phyloP scores from a whole-genome alignment of 176 grass and related monocot species.

The Musa acuminata region DNA sequence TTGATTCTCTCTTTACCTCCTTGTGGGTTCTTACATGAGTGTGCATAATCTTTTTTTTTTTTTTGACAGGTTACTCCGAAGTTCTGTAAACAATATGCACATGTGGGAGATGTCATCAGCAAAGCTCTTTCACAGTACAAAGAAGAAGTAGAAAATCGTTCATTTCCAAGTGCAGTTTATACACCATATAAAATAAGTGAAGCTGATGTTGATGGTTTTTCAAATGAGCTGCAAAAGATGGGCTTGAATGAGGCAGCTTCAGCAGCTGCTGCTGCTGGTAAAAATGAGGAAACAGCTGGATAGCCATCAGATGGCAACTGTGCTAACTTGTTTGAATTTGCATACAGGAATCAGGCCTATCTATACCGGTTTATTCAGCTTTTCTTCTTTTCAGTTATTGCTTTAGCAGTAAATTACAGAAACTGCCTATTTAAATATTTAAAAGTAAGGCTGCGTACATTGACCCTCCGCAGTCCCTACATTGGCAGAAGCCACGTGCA shows the following conservation, averaged over 20 bases:
- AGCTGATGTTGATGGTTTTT: slow-evolving; percentile 56
- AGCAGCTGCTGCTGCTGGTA: slow-evolving; percentile 50
- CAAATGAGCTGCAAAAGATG: slow-evolving; percentile 60
- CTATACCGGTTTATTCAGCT: neutral
- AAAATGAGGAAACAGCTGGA: slow-evolving; percentile 28
- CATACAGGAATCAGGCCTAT: neutral
- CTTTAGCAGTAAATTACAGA: neutral
- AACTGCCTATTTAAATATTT: too few species aligned
- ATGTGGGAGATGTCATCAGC: slow-evolving; percentile 61
- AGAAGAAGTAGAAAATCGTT: slow-evolving; percentile 56
- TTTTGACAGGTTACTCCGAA: slow-evolving; percentile 75
- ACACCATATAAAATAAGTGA: slow-evolving; percentile 61
- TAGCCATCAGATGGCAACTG: slow-evolving; percentile 13
- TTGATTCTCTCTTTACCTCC: neutral
- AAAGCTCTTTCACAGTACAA: slow-evolving; percentile 65
- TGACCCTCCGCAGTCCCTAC: too few species aligned
- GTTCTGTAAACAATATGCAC: slow-evolving; percentile 73
- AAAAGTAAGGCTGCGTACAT: too few species aligned
- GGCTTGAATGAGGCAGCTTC: slow-evolving; percentile 60
- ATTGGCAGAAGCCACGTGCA: too few species aligned
- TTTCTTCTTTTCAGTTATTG: neutral
- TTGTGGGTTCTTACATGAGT: neutral
- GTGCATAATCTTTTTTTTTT: neutral
- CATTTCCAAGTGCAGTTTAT: slow-evolving; percentile 59
- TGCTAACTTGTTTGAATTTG: neutral